Conservation (phyloP, 2,329 filamentous ascomycete species). For the Hypoxylon rubiginosum region DNA sequence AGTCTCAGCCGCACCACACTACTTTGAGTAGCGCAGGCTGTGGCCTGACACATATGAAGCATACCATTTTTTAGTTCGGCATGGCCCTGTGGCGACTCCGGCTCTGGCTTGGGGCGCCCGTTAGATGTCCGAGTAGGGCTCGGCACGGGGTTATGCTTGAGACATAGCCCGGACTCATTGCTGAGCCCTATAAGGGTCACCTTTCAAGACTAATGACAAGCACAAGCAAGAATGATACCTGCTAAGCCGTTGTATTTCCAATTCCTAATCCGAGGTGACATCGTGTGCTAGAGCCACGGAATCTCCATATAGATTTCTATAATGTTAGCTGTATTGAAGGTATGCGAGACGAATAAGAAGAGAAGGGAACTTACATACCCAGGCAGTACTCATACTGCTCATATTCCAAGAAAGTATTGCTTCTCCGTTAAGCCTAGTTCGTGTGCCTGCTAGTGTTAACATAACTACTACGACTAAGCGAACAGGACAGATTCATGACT, state of each 20-base stretch:
- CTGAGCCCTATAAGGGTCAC: background rate
- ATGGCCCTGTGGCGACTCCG: slow-evolving; percentile 11
- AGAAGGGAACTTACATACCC: no score
- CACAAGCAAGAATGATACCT: background rate
- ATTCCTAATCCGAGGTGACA: background rate
- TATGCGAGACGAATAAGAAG: background rate
- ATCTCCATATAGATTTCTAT: background rate
- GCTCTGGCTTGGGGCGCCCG: background rate
- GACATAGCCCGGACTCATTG: background rate
- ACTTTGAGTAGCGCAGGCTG: background rate
- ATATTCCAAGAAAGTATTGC: background rate
- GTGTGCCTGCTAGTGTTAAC: background rate
- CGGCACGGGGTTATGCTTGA: no score
- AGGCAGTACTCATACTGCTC: no score
- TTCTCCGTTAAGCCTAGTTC: background rate
- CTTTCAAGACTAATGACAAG: no score
- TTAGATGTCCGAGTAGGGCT: no score
- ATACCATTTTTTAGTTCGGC: background rate
- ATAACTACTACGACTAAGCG: no score
- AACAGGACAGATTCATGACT: background rate
- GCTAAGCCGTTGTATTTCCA: background rate
- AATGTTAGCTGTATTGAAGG: background rate
- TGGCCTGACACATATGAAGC: background rate
- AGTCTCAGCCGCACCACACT: slow-evolving; percentile 30
- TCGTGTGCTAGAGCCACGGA: no score